Conservation (phyloP, 495 filamentous ascomycete species). For the Penicillium coprophilum region DNA sequence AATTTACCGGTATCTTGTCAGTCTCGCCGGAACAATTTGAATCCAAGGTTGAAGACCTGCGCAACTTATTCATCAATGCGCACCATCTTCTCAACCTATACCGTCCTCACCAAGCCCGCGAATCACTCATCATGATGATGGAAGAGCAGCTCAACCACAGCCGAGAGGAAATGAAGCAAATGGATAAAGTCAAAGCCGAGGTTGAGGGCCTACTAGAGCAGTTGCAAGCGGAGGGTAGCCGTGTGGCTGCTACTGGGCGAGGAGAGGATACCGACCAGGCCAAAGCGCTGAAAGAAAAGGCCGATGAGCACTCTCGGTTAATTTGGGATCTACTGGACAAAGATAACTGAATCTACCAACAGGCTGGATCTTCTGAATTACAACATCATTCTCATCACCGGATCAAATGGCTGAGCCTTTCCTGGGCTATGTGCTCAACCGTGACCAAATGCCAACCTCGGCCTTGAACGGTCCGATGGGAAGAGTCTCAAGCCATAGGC, state of each 20-base stretch:
- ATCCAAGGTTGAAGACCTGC: conserved; percentile 72
- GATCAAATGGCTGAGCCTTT: neutral
- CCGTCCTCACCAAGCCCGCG: conserved; percentile 90
- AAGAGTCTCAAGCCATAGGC: neutral
- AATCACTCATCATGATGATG: conserved; percentile 88
- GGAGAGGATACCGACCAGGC: conserved; percentile 6
- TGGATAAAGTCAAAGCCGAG: conserved; percentile 68
- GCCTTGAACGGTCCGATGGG: neutral
- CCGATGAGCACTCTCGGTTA: conserved; percentile 31
- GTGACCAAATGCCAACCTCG: neutral
- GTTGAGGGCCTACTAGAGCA: conserved; percentile 67
- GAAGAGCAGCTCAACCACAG: conserved; percentile 77
- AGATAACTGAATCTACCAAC: conserved; percentile 17
- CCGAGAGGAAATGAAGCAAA: conserved; percentile 74
- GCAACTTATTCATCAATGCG: conserved; percentile 79
- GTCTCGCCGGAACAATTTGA: conserved; percentile 58
- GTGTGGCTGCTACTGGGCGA: conserved; percentile 15
- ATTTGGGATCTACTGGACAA: conserved; percentile 43
- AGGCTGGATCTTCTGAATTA: neutral
- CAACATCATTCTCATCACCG: neutral
- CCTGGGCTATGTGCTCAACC: neutral
- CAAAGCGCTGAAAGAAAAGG: conserved; percentile 9
- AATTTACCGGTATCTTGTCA: conserved; percentile 69
- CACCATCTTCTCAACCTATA: conserved; percentile 92
- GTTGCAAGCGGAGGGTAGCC: conserved; percentile 49